Conservation (phyloP, 306 rosid genomes). For the Leucaena leucocephala region DNA sequence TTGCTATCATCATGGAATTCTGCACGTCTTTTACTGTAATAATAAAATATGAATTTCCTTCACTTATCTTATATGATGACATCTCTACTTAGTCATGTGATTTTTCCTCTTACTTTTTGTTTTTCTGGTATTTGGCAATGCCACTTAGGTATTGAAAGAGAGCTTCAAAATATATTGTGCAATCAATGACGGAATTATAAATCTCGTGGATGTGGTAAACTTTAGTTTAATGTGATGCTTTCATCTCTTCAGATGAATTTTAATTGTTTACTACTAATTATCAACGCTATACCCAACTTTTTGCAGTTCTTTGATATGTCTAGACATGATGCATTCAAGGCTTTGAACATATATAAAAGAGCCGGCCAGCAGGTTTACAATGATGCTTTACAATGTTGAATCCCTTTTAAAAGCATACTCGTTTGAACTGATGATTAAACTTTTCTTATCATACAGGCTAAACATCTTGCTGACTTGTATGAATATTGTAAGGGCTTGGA, state of each 20-base stretch:
- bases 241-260: background rate
- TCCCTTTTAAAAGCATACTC: background rate
- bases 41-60: background rate
- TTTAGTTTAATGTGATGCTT: slow-evolving; percentile 20
- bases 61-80: background rate
- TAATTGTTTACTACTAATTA: slow-evolving; percentile 12
- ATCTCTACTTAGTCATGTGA: slow-evolving; percentile 7
- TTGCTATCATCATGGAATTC: slow-evolving; percentile 5
- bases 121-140: slow-evolving; percentile 24
- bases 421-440: slow-evolving; percentile 4
- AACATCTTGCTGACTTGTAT: slow-evolving; percentile 80
- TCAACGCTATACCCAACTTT: slow-evolving; percentile 18
- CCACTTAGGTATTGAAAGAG: slow-evolving; percentile 82
- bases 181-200: slow-evolving; percentile 92
- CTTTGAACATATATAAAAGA: slow-evolving; percentile 81
- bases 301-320: slow-evolving; percentile 93
- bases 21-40: background rate
- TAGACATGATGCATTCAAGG: slow-evolving; percentile 92
- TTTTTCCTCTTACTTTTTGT: background rate
- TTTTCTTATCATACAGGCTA: slow-evolving; percentile 60
- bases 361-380: slow-evolving; percentile 88
- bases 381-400: background rate
- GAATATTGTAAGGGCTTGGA: slow-evolving; percentile 94
- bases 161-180: slow-evolving; percentile 98
- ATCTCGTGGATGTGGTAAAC: slow-evolving; percentile 94